Evolutionary conservation across 441 rosid species (phyloP).

Genomic region (Oxalis stricta): DNA sequence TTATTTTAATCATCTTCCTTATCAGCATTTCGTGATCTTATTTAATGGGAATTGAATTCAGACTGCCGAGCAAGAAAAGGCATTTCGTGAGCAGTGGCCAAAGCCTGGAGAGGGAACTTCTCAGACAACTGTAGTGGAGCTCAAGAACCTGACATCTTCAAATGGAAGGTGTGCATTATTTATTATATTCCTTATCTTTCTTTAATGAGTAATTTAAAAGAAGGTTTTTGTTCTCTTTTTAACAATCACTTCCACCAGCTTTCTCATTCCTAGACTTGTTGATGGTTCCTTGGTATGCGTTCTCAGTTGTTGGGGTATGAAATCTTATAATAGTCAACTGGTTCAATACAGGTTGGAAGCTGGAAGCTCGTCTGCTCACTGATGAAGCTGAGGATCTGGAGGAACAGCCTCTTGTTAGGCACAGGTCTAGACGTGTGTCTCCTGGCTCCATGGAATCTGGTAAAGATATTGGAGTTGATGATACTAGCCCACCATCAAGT

Average conservation of each 20-base stretch:
- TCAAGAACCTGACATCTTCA: conserved; percentile 21
- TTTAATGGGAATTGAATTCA: conserved; percentile 25
- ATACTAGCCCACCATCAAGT: conserved; percentile 39
- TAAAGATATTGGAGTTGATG: conserved; percentile 26
- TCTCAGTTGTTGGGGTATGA: background rate
- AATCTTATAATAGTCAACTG: conserved; percentile 4
- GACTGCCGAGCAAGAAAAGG: conserved; percentile 68
- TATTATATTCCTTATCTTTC: background rate
- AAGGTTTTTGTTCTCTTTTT: no score
- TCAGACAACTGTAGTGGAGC: conserved; percentile 28
- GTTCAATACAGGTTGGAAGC: conserved; percentile 33
- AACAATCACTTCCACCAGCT: no score
- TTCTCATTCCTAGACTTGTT: no score
- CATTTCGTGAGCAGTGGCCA: conserved; percentile 24
- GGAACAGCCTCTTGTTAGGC: conserved; percentile 69
- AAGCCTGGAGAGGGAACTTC: conserved; percentile 26
- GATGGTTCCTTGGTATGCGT: background rate
- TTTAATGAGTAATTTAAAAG: no score
- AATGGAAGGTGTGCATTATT: conserved; percentile 50
- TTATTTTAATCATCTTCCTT: conserved; percentile 1
- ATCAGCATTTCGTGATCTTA: conserved; percentile 1
- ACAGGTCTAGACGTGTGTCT: conserved; percentile 42
- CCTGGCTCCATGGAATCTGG: conserved; percentile 34
- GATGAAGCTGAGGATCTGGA: conserved; percentile 66
- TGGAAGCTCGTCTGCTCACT: conserved; percentile 47